These are phyloP conservation scores for Didymella lethalis DNA, from an alignment of 2,329 filamentous ascomycete species.

Conservation along the genomic window DNA sequence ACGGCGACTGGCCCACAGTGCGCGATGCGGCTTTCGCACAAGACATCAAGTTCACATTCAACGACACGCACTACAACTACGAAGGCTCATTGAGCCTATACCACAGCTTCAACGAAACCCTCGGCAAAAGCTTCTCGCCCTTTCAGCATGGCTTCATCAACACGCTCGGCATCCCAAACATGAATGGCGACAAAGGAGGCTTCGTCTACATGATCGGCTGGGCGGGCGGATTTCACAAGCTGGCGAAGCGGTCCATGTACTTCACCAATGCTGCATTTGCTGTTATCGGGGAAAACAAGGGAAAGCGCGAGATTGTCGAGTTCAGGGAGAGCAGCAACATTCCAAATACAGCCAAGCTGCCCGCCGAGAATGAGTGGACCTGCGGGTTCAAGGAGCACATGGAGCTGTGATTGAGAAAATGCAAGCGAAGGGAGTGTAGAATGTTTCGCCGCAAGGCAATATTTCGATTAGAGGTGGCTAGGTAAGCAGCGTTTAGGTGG, in stretches of 20 bases:
- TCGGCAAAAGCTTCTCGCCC: slow-evolving; percentile 36
- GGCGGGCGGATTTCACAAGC: slow-evolving; percentile 39
- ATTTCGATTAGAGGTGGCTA: neutral
- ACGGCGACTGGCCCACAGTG: slow-evolving; percentile 38
- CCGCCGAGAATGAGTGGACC: slow-evolving; percentile 33
- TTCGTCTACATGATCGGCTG: slow-evolving; percentile 46
- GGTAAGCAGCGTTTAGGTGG: neutral
- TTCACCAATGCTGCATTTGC: slow-evolving; percentile 45
- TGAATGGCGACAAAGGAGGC: slow-evolving; percentile 43
- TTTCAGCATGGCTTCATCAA: slow-evolving; percentile 44
- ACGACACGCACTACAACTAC: slow-evolving; percentile 44
- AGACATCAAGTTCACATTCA: slow-evolving; percentile 44
- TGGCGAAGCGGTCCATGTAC: slow-evolving; percentile 35
- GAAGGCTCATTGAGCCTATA: slow-evolving; percentile 39
- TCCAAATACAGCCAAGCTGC: slow-evolving; percentile 37
- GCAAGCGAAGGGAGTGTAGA: neutral
- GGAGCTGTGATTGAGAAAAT: neutral
- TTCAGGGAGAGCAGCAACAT: slow-evolving; percentile 46
- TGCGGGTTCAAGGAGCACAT: slow-evolving; percentile 28
- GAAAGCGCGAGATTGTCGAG: slow-evolving; percentile 41
- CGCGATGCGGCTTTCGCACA: slow-evolving; percentile 37
- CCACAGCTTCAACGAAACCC: slow-evolving; percentile 38
- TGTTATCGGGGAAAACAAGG: slow-evolving; percentile 35
- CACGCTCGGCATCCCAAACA: slow-evolving; percentile 40
- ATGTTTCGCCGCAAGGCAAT: neutral